These are phyloP conservation scores for Giardia duodenalis DNA, from an alignment of 208 protist genomes.

Conservation along the genomic window DNA sequence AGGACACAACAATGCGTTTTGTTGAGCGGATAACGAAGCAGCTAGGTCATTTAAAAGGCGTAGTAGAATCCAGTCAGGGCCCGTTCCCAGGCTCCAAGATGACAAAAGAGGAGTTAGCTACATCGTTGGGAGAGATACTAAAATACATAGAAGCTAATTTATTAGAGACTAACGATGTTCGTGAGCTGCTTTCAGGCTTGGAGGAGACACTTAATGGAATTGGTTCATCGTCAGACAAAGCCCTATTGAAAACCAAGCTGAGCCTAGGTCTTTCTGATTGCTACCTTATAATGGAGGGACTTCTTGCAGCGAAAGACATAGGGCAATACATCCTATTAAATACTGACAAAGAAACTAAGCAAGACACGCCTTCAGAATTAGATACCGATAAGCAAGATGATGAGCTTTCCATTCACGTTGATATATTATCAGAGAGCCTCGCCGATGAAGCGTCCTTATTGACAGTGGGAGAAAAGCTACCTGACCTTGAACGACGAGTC, in stretches of 20 bases:
- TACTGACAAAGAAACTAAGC: no score
- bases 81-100: neutral
- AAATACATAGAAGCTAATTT: neutral
- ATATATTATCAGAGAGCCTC: no score
- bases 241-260: neutral
- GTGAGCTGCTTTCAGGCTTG: neutral
- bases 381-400: no score
- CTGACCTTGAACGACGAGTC: no score
- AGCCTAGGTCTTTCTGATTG: neutral
- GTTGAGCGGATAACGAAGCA: neutral
- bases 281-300: neutral
- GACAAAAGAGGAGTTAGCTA: neutral
- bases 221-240: neutral
- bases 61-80: neutral
- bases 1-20: neutral
- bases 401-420: no score
- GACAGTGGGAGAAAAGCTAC: no score
- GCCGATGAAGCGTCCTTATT: no score
- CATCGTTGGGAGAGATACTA: neutral
- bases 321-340: no score
- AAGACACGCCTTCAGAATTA: no score
- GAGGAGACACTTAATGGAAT: neutral
- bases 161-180: neutral
- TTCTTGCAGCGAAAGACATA: neutral
- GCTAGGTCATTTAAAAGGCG: neutral